Conservation (phyloP, 225 moss, liverwort and hornwort species). For the Bryoerythrophyllum caledonicum region DNA sequence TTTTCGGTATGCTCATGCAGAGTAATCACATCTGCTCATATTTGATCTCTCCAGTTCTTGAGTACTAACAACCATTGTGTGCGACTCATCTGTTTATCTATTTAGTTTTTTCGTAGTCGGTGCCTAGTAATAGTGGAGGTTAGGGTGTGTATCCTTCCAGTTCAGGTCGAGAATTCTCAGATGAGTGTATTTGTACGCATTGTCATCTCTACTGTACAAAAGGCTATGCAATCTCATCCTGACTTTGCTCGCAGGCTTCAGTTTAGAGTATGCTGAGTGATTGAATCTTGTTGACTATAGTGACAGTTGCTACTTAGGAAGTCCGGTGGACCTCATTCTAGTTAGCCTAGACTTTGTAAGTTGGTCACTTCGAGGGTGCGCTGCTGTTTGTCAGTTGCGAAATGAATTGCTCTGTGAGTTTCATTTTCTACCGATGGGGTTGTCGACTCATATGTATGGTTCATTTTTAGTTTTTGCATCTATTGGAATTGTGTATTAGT, state of each 20-base stretch:
- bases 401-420: background rate
- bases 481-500: background rate
- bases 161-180: background rate
- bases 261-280: background rate
- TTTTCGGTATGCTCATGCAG: slow-evolving; percentile 15
- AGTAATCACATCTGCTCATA: slow-evolving; percentile 1
- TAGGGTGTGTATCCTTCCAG: background rate
- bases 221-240: background rate
- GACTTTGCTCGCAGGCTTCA: background rate
- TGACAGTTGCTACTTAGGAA: background rate
- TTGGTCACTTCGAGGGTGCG: background rate
- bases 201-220: slow-evolving; percentile 13
- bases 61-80: slow-evolving; percentile 8
- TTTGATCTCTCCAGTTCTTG: slow-evolving; percentile 11
- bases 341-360: background rate
- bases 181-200: slow-evolving; percentile 20
- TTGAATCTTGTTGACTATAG: too few species aligned
- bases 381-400: background rate
- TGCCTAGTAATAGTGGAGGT: background rate
- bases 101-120: background rate
- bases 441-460: background rate
- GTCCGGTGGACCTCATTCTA: background rate
- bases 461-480: background rate
- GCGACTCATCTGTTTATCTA: background rate
- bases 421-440: background rate